Evolutionary conservation across 1,284 basidiomycete species (phyloP).

Genomic region (Coriolopsis trogii): DNA sequence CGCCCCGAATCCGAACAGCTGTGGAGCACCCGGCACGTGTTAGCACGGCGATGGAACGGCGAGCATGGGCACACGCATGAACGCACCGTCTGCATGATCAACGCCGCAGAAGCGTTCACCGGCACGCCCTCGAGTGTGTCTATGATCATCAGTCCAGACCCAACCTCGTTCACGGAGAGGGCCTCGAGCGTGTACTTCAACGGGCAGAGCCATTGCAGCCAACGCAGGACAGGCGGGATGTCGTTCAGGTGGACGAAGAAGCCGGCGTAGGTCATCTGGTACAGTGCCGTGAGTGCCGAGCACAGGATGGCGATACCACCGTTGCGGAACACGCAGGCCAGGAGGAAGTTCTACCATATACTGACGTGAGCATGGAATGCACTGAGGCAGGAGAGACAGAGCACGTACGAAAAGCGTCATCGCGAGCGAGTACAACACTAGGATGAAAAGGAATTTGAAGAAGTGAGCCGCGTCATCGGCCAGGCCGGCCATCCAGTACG

Average conservation of each 20-base stretch:
- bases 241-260: constrained; percentile 82
- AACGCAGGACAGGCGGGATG: constrained; percentile 84
- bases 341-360: constrained; percentile 81
- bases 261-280: constrained; percentile 85
- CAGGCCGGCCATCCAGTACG: constrained; percentile 93
- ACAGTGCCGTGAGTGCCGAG: constrained; percentile 74
- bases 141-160: constrained; percentile 79
- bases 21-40: constrained; percentile 1
- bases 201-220: constrained; percentile 82
- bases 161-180: constrained; percentile 86
- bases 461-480: constrained; percentile 46
- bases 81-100: constrained; percentile 83
- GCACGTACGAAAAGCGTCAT: constrained; percentile 81
- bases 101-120: constrained; percentile 71
- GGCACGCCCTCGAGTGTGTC: constrained; percentile 83
- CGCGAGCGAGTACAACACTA: constrained; percentile 63
- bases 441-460: constrained; percentile 42
- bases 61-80: no score
- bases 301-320: constrained; percentile 88
- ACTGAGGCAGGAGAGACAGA: not conserved
- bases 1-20: constrained; percentile 82
- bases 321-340: constrained; percentile 80
- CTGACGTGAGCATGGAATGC: constrained; percentile 2
- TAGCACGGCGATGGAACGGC: constrained; percentile 4
- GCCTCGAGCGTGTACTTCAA: constrained; percentile 82